Evolutionary conservation across 2,329 filamentous ascomycete species (phyloP).

Genomic region (Calonectria hawksworthii): DNA sequence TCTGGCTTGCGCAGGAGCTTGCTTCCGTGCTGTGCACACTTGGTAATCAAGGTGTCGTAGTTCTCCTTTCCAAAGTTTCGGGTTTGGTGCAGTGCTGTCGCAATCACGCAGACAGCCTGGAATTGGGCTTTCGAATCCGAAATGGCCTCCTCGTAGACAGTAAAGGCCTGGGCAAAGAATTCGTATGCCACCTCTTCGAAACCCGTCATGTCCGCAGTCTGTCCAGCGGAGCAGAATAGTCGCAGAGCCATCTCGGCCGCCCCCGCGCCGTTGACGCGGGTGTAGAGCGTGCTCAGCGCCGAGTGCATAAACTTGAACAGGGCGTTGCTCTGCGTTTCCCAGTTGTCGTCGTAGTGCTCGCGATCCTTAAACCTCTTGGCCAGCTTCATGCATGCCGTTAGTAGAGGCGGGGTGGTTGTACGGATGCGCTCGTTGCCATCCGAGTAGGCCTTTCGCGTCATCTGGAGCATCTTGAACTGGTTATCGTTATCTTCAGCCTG

Average conservation of each 20-base stretch:
- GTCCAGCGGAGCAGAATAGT: slow-evolving; percentile 91
- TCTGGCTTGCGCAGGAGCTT: slow-evolving; percentile 98
- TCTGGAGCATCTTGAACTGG: slow-evolving; percentile 93
- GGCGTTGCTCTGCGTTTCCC: slow-evolving; percentile 76
- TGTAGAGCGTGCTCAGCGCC: slow-evolving; percentile 87
- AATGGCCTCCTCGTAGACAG: slow-evolving; percentile 96
- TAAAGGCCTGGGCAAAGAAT: slow-evolving; percentile 98
- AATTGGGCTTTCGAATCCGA: slow-evolving; percentile 97
- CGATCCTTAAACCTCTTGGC: slow-evolving; percentile 89
- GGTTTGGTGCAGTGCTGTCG: slow-evolving; percentile 88
- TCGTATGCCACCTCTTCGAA: slow-evolving; percentile 98
- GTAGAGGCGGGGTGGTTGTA: slow-evolving; percentile 92
- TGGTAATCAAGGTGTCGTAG: slow-evolving; percentile 98
- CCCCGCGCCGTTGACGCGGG: slow-evolving; percentile 81
- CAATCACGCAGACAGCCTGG: slow-evolving; percentile 96
- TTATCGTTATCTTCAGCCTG: slow-evolving; percentile 89
- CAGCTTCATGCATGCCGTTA: slow-evolving; percentile 91
- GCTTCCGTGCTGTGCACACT: slow-evolving; percentile 95
- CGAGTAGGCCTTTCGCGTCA: slow-evolving; percentile 85
- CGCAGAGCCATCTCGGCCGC: slow-evolving; percentile 91
- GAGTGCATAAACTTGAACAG: slow-evolving; percentile 97
- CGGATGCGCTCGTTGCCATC: slow-evolving; percentile 96
- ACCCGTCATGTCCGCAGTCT: slow-evolving; percentile 90
- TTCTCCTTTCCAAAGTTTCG: slow-evolving; percentile 96
- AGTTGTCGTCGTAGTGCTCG: slow-evolving; percentile 83